A percentile compares a stretch with the other conserved stretches of the same genome.
phyloP scores from a whole-genome alignment of 2,329 filamentous ascomycete species.

The Pyricularia sp. region DNA sequence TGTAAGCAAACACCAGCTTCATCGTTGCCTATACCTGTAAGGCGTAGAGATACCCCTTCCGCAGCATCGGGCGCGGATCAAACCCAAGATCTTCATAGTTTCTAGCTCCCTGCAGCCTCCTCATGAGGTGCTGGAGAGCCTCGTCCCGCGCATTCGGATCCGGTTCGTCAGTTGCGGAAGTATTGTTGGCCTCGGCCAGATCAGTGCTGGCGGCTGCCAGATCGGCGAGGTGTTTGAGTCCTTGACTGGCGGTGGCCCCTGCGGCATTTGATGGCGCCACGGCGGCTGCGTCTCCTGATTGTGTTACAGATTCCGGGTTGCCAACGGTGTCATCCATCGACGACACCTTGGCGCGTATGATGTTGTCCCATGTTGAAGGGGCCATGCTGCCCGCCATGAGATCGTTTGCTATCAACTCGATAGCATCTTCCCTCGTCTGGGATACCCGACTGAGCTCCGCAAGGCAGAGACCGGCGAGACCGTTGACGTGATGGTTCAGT shows the following conservation, averaged over 20 bases:
- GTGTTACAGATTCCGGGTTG: background rate
- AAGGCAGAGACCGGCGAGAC: constrained; percentile 39
- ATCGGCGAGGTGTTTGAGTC: constrained; percentile 37
- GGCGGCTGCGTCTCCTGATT: constrained; percentile 5
- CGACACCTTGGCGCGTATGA: constrained; percentile 42
- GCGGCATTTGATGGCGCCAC: constrained; percentile 8
- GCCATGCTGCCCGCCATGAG: constrained; percentile 43
- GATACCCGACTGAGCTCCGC: constrained; percentile 3
- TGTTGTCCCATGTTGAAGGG: constrained; percentile 46
- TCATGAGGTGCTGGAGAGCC: constrained; percentile 9
- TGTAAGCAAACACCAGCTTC: background rate
- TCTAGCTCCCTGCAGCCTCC: background rate
- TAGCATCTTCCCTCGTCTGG: constrained; percentile 42
- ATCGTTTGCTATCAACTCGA: constrained; percentile 42
- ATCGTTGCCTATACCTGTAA: constrained; percentile 2
- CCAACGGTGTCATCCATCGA: constrained; percentile 18
- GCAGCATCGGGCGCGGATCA: constrained; percentile 26
- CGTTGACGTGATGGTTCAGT: constrained; percentile 57
- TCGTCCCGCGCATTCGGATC: constrained; percentile 9
- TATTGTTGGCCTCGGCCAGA: constrained; percentile 9
- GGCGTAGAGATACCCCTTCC: constrained; percentile 26
- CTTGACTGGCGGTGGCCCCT: constrained; percentile 36
- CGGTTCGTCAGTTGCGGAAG: constrained; percentile 10
- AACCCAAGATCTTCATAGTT: constrained; percentile 33
- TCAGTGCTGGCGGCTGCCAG: constrained; percentile 34